Evolutionary conservation across 2,329 filamentous ascomycete species (phyloP), one percentile per base, ranked within the genome.

Genomic region (Metarhizium brunneum): DNA sequence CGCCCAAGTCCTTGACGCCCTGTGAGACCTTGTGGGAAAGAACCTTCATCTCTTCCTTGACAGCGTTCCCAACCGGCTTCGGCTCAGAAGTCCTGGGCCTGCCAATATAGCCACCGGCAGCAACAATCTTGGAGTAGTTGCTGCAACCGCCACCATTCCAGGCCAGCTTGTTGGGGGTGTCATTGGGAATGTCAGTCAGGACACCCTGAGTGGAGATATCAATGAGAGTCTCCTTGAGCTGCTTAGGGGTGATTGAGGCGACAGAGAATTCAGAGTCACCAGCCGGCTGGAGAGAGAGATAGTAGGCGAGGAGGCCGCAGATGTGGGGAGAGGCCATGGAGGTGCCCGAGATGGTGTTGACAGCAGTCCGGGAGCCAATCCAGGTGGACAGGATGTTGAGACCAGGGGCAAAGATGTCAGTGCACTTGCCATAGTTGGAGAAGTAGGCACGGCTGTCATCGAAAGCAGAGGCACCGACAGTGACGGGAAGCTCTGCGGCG

Each of bases 341-440:
- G 63, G 94, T 99, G 73, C 94, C 94, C 47, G 92, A 97, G 79
- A 99, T 99, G 77, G 90, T 96, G 86, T 99, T 99, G 79, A 90
- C 84, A 68, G 94, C 92, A 68, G 92, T 86, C 75, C 94, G 88
- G 84, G 87, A 92, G 71, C 95, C 94, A 67, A 95, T 96, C 94
- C 94, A 99, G 72, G 94, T 97, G 62, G 94, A 99, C 66, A 90
- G 84, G 67, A 99, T 96, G 86, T 91, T 96, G 68, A 96, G 82
- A 69, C 94, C 94, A 59, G 94, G 94, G 61, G 92, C 94, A 68
- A 99, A 99, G 81, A 99, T 96, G 76, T 99, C 94, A 72, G 92
- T 96, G 84, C 94, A 99, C 82, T 92, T 94, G 74, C 94, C 94
- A 75, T 86, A 97, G 88, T 99, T 99, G 84, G 95, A 99, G 86